A percentile compares a stretch with the other conserved stretches of the same genome.
Evolutionary conservation across 768 basidiomycete genomes (phyloP).

Genomic region (Mrakia frigida): DNA sequence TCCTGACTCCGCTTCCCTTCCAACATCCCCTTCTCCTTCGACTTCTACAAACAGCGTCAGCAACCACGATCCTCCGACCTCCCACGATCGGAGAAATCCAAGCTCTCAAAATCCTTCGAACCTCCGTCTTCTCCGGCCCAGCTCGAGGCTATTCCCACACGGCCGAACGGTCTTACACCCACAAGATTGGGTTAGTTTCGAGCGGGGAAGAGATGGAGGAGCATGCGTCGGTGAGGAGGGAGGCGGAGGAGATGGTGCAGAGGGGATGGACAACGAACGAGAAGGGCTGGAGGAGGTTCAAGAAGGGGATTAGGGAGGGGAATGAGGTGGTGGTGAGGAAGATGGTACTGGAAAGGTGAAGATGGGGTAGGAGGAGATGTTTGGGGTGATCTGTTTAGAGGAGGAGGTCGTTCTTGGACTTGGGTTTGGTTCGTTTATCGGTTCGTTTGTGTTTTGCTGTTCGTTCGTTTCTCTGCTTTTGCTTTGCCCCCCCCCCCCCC

Average conservation of each 20-base stretch:
- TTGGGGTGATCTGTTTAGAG: too few relatives aligned
- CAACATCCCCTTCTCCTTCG: too few relatives aligned
- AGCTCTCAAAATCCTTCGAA: background rate
- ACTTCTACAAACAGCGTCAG: background rate
- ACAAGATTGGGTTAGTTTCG: background rate
- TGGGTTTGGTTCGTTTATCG: too few relatives aligned
- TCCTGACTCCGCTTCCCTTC: background rate
- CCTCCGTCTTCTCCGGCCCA: background rate
- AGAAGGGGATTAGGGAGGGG: conserved; percentile 12
- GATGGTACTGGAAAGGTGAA: conserved; percentile 3
- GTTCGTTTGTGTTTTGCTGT: too few relatives aligned
- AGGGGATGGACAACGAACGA: background rate
- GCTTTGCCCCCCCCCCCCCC: too few relatives aligned
- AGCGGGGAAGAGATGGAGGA: background rate
- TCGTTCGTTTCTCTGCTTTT: too few relatives aligned
- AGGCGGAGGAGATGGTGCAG: conserved; percentile 2
- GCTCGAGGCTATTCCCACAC: background rate
- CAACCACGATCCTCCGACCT: background rate
- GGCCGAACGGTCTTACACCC: background rate
- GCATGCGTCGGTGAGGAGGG: background rate
- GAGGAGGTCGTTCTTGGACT: too few relatives aligned
- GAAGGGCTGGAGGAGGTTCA: conserved; percentile 8
- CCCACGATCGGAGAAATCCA: background rate
- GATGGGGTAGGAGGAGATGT: background rate
- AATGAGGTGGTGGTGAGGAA: conserved; percentile 2